Evolutionary conservation across 225 moss, liverwort and hornwort genomes (phyloP), one percentile per base, ranked within the genome.

Genomic region (Sphagnum contortum): DNA sequence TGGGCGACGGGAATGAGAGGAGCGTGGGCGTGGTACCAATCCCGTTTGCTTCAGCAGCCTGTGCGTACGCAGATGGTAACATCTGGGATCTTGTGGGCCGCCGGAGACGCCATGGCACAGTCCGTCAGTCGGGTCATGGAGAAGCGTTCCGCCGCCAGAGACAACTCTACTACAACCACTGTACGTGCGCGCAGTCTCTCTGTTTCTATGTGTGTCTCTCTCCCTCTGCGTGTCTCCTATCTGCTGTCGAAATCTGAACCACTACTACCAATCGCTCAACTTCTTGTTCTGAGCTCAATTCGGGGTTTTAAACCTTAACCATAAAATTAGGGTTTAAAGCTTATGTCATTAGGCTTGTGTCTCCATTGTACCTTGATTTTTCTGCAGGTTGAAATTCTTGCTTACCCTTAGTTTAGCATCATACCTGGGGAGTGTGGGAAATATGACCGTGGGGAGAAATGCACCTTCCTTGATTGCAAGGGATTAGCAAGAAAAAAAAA

Each of bases 1-100:
- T 29, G 29, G 29, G 70, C 61, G 8, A 80, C 75, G 62, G 76
- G 80, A 8, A 58, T 87, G 64, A 74, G 80, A 58, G 80, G 82
- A 3, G 71, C 80, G 5, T 98, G 96, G 96, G 82, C 76, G 13
- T 87, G 93, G 88, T 98, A 98, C 64, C 96, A 93, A 72, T 48
- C n/a, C 61, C 81, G 77, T 45, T 83, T 98, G 5, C 77, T 68
- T 47, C 64, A 69, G 9, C 80, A 76, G 8, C 96, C 96, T 2
- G 75, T 89, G 2, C 88, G 90, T 9, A 98, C 96, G 1, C 93
- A 93, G 68, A 85, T 91, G 72, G 59, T 93, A 66, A 81, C 96
- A 0, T 98, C 96, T 3, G 90, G 90, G 0, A 70, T 91, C 6
- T 57, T 98, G 4, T 98, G 96, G 96, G 93, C 89, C 0, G 73